Percentiles rank a stretch among this genome's conserved stretches.
Evolutionary conservation across 2,329 filamentous ascomycete species (phyloP).

Genomic region (Chrysoporthe cubensis): DNA sequence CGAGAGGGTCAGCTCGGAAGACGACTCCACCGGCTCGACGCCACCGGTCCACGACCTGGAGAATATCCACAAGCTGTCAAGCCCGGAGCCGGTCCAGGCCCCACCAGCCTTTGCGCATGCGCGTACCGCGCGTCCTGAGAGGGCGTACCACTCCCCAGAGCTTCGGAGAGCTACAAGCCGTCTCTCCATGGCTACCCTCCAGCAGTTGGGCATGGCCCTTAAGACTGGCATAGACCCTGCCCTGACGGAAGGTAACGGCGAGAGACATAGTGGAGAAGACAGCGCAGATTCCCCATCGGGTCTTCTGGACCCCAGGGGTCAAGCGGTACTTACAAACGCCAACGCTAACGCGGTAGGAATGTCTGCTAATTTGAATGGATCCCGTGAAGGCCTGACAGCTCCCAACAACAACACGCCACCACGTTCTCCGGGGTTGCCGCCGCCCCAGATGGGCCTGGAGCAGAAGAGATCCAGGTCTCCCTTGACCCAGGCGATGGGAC

Average conservation of each 20-base stretch:
- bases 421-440: slow-evolving; percentile 43
- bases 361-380: slow-evolving; percentile 58
- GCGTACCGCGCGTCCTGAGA: slow-evolving; percentile 72
- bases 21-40: slow-evolving; percentile 49
- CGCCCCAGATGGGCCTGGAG: slow-evolving; percentile 45
- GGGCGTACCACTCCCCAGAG: slow-evolving; percentile 76
- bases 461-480: slow-evolving; percentile 52
- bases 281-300: slow-evolving; percentile 38
- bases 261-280: slow-evolving; percentile 38
- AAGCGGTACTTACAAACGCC: slow-evolving; percentile 56
- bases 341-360: slow-evolving; percentile 51
- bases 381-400: slow-evolving; percentile 56
- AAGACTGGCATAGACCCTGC: slow-evolving; percentile 26
- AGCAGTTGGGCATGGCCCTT: slow-evolving; percentile 73
- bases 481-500: slow-evolving; percentile 43
- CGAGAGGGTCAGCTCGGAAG: slow-evolving; percentile 61
- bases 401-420: slow-evolving; percentile 41
- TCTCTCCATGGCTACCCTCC: slow-evolving; percentile 79
- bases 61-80: slow-evolving; percentile 58
- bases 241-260: slow-evolving; percentile 25
- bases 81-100: slow-evolving; percentile 75
- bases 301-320: slow-evolving; percentile 44
- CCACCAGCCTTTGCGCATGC: slow-evolving; percentile 71
- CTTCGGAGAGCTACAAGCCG: slow-evolving; percentile 80
- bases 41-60: slow-evolving; percentile 56